phyloP scores from a whole-genome alignment of 257 asterid genomes.

The Fraxinus pennsylvanica region DNA sequence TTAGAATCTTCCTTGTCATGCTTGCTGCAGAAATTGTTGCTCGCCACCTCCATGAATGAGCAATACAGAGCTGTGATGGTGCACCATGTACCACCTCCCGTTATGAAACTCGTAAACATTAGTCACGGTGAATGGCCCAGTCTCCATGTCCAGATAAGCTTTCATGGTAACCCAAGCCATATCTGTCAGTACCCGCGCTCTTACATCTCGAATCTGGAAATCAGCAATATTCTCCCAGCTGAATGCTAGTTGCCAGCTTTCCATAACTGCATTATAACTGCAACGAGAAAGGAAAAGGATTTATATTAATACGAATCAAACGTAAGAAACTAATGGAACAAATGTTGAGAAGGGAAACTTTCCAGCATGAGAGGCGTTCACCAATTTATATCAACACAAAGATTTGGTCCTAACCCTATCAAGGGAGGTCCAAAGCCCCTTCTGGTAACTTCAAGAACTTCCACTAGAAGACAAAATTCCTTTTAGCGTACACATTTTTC shows the following conservation, averaged over 20 bases:
- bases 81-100: conserved; percentile 95
- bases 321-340: not conserved
- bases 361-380: not conserved
- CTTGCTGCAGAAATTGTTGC: conserved; percentile 47
- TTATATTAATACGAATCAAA: not conserved
- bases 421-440: not conserved
- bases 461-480: not conserved
- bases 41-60: conserved; percentile 55
- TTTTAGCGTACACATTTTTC: not conserved
- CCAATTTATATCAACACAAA: not conserved
- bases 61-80: conserved; percentile 79
- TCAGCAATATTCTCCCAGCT: conserved; percentile 76
- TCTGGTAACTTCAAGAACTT: not conserved
- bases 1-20: conserved; percentile 29
- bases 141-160: conserved; percentile 56
- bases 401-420: not conserved
- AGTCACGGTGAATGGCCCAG: conserved; percentile 57
- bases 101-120: conserved; percentile 70
- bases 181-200: conserved; percentile 68
- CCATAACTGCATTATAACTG: conserved; percentile 81
- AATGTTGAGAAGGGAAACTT: not conserved
- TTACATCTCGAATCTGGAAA: conserved; percentile 70
- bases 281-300: conserved; percentile 12
- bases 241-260: conserved; percentile 83
- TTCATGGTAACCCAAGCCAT: conserved; percentile 97